Conservation (phyloP, 495 filamentous ascomycete genomes). For the Aspergillus bertholletiae region DNA sequence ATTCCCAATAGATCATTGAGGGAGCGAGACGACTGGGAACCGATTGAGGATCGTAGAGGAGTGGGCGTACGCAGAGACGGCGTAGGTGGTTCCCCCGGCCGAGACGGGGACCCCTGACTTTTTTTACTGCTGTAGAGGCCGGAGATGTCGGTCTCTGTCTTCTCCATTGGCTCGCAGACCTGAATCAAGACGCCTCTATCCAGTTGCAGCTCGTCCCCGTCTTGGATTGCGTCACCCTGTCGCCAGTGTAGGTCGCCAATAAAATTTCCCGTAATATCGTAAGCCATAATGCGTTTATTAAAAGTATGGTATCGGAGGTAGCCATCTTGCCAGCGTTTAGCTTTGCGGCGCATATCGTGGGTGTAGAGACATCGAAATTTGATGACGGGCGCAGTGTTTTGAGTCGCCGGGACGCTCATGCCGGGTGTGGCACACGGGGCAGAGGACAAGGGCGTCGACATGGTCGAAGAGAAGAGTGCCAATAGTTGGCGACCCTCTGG, state of each 20-base stretch:
- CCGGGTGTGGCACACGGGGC: slow-evolving; percentile 24
- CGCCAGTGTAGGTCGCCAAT: slow-evolving; percentile 85
- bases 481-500: slow-evolving; percentile 6
- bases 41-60: slow-evolving; percentile 21
- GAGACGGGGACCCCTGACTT: slow-evolving; percentile 23
- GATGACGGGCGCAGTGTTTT: slow-evolving; percentile 70
- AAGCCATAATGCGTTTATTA: slow-evolving; percentile 89
- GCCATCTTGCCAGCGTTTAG: slow-evolving; percentile 93
- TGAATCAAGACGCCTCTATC: slow-evolving; percentile 77
- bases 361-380: slow-evolving; percentile 86
- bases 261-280: slow-evolving; percentile 74
- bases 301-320: slow-evolving; percentile 82
- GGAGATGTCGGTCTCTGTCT: slow-evolving; percentile 70
- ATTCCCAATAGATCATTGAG: slow-evolving; percentile 57
- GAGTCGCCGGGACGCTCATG: slow-evolving; percentile 36
- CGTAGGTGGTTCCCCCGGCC: slow-evolving; percentile 9
- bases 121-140: slow-evolving; percentile 64
- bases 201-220: slow-evolving; percentile 78
- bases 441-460: slow-evolving; percentile 30
- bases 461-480: slow-evolving; percentile 16
- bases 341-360: slow-evolving; percentile 76
- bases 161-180: slow-evolving; percentile 70
- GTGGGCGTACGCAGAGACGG: slow-evolving; percentile 17
- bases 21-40: slow-evolving; percentile 41
- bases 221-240: slow-evolving; percentile 57